Percentiles rank a stretch among this genome's conserved stretches.
phyloP scores from a whole-genome alignment of 768 basidiomycete genomes.

The Termitomyces sp. region DNA sequence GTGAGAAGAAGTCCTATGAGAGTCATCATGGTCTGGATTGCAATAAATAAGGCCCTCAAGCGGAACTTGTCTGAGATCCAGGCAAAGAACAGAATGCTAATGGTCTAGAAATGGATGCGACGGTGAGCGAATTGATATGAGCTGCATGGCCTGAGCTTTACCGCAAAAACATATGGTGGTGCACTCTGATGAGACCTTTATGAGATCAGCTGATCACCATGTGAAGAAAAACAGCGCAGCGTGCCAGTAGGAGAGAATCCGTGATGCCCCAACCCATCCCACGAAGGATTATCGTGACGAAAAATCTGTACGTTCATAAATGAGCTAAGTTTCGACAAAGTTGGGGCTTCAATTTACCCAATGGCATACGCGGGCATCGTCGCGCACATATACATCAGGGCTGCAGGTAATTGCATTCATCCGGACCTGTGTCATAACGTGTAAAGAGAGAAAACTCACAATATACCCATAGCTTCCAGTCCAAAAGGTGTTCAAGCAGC shows the following conservation, averaged over 20 bases:
- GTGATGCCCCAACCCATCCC: slow-evolving; percentile 44
- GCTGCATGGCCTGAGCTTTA: slow-evolving; percentile 16
- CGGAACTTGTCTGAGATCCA: slow-evolving; percentile 42
- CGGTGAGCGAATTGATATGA: background rate
- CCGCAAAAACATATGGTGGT: slow-evolving; percentile 44
- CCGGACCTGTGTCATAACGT: background rate
- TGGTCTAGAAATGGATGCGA: slow-evolving; percentile 22
- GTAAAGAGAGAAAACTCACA: slow-evolving; percentile 20
- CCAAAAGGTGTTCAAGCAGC: slow-evolving; percentile 30
- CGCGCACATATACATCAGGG: slow-evolving; percentile 45
- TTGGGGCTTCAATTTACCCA: slow-evolving; percentile 25
- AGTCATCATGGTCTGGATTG: slow-evolving; percentile 34
- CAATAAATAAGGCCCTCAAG: slow-evolving; percentile 38
- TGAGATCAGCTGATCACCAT: background rate
- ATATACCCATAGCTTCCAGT: slow-evolving; percentile 48
- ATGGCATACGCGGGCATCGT: slow-evolving; percentile 47
- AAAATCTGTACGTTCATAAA: slow-evolving; percentile 26
- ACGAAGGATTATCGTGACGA: slow-evolving; percentile 41
- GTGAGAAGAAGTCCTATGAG: slow-evolving; percentile 37
- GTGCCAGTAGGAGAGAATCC: slow-evolving; percentile 38
- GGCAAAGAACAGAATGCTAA: slow-evolving; percentile 37
- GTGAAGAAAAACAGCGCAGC: slow-evolving; percentile 9
- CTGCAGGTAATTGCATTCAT: slow-evolving; percentile 15
- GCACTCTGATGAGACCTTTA: slow-evolving; percentile 28
- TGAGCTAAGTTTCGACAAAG: background rate